These are phyloP conservation scores for Vaucheria bursata DNA, from an alignment of 352 stramenopile species.

Conservation along the genomic window DNA sequence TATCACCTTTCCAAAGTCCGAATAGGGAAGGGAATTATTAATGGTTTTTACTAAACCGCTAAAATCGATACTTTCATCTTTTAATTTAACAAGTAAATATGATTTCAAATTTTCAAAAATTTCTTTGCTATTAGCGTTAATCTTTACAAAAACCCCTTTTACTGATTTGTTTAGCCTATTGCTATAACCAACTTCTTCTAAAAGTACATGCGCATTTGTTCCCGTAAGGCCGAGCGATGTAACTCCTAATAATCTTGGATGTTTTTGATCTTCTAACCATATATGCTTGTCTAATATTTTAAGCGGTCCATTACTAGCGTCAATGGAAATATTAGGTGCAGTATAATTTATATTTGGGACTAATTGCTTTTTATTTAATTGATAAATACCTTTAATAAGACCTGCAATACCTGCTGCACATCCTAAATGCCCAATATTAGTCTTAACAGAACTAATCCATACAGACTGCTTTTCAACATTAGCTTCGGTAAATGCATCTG, in stretches of 20 bases:
- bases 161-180: too few relatives aligned
- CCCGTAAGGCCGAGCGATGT: neutral
- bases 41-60: too few relatives aligned
- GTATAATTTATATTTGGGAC: neutral
- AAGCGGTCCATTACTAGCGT: neutral
- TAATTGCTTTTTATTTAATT: neutral
- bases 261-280: neutral
- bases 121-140: too few relatives aligned
- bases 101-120: too few relatives aligned
- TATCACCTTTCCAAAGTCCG: too few relatives aligned
- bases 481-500: conserved; percentile 9
- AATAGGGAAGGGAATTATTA: too few relatives aligned
- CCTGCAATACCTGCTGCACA: conserved; percentile 45
- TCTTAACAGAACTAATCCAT: conserved; percentile 49
- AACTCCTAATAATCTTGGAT: neutral
- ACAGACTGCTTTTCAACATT: neutral
- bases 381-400: conserved; percentile 46
- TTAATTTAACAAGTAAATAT: too few relatives aligned
- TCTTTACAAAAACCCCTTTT: too few relatives aligned
- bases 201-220: neutral
- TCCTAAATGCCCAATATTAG: conserved; percentile 52
- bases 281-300: neutral
- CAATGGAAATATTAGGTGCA: neutral
- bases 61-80: too few relatives aligned
- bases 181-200: too few relatives aligned